Evolutionary conservation across 768 basidiomycete species (phyloP), one percentile per base, ranked within the genome.

Genomic region (Panaeolus papilionaceus): DNA sequence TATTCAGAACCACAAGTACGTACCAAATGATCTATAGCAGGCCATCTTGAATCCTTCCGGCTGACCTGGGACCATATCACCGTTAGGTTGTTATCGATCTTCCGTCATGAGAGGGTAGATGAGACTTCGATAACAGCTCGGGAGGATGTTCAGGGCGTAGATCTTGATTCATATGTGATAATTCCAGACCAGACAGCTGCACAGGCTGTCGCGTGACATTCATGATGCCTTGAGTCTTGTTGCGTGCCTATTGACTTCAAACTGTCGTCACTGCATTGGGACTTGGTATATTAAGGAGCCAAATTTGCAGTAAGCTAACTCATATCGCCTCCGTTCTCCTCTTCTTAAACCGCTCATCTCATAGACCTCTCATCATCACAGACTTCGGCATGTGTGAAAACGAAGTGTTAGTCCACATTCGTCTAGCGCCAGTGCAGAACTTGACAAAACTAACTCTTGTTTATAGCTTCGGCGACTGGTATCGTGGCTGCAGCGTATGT

Each of bases 371-470:
- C 16, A 14, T 14, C 64, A 33, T 44, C 42, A 1, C 42, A 16
- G 16, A 44, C 42, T 44, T 44, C 42, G 69, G n/a, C 28, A 89
- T 89, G 88, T 89, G 88, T 68, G 79, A 78, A 74, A 83, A 84
- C 72, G 88, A 89, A 83, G 84, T 86, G 88, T 88, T 71, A 71
- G 73, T 72, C 8, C 62, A 70, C 28, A 38, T 37, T 66, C 18
- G 47, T 38, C 66, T 51, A 38, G 20, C 38, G 63, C 64, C 20
- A 39, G 66, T 39, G 64, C 63, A 63, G 54, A 47, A 68, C 65
- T 63, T 69, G 54, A 71, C 45, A 62, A 54, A 64, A 37, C 20
- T 71, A 62, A 4, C 12, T 40, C 20, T 61, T 7, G n/a, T 4
- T 64, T 69, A 28, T 71, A 84, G 83, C 64, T 79, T 71, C 65